Conservation (phyloP, 108 stramenopile species). For the Ochromonas danica region DNA sequence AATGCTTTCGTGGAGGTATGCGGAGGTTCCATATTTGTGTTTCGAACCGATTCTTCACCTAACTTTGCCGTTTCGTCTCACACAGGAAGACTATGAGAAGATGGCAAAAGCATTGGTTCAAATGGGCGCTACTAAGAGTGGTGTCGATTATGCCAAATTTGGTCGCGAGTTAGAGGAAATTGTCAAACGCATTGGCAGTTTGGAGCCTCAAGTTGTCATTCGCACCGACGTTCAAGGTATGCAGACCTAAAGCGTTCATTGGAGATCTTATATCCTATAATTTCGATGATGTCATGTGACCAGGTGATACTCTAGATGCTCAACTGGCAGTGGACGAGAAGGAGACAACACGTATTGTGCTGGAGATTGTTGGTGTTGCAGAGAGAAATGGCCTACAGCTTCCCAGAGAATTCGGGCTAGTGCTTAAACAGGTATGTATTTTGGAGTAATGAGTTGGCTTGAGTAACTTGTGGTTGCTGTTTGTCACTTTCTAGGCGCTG, state of each 20-base stretch:
- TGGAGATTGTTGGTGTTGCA: constrained; percentile 82
- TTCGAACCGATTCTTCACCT: background rate
- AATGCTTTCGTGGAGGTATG: background rate
- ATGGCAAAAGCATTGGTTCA: constrained; percentile 78
- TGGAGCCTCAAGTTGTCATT: constrained; percentile 71
- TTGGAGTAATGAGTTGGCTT: background rate
- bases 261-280: background rate
- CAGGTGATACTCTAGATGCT: background rate
- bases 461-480: no score
- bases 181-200: constrained; percentile 64
- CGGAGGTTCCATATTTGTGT: background rate
- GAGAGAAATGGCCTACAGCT: constrained; percentile 87
- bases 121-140: constrained; percentile 84
- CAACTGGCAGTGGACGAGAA: constrained; percentile 60
- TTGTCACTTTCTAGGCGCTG: constrained; percentile 62
- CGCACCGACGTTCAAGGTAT: background rate
- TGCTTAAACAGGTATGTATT: constrained; percentile 71
- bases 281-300: background rate
- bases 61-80: background rate
- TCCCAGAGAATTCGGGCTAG: constrained; percentile 87
- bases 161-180: constrained; percentile 76
- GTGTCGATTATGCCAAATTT: constrained; percentile 76
- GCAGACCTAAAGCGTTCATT: background rate
- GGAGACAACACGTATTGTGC: constrained; percentile 77
- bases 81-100: constrained; percentile 46